Conservation (phyloP, 1,284 basidiomycete genomes). For the Pisolithus thermaeus region DNA sequence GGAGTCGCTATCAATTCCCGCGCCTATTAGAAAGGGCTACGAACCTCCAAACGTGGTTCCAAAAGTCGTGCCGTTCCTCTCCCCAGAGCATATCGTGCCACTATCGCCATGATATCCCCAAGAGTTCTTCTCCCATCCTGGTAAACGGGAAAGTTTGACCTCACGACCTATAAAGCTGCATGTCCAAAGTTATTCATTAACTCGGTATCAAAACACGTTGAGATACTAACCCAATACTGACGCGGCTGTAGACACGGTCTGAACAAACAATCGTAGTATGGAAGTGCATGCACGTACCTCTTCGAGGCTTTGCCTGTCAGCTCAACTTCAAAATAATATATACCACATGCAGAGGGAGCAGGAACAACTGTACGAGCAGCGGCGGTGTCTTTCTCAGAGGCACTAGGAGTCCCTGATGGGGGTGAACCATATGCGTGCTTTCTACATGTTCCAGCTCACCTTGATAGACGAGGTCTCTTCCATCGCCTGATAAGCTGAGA, state of each 20-base stretch:
- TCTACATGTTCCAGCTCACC: conserved; percentile 31
- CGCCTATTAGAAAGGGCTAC: conserved; percentile 19
- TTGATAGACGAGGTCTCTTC: conserved; percentile 64
- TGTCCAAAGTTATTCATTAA: conserved; percentile 7
- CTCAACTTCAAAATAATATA: conserved; percentile 89
- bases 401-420: conserved; percentile 42
- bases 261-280: conserved; percentile 7
- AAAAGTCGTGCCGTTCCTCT: conserved; percentile 68
- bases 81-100: conserved; percentile 71
- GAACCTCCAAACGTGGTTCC: conserved; percentile 72
- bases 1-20: conserved; percentile 4
- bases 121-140: conserved; percentile 86
- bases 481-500: conserved; percentile 61
- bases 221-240: conserved; percentile 65
- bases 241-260: conserved; percentile 47
- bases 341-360: conserved; percentile 78
- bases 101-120: conserved; percentile 97
- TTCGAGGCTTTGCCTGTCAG: conserved; percentile 67
- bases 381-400: conserved; percentile 75
- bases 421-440: conserved; percentile 1
- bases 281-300: conserved; percentile 45
- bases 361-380: conserved; percentile 69
- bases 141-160: conserved; percentile 68
- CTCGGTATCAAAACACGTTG: conserved; percentile 1
- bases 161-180: conserved; percentile 44